Evolutionary conservation across 176 grass and related monocot genomes (phyloP).

Genomic region (Hsuehochloa calcarea): DNA sequence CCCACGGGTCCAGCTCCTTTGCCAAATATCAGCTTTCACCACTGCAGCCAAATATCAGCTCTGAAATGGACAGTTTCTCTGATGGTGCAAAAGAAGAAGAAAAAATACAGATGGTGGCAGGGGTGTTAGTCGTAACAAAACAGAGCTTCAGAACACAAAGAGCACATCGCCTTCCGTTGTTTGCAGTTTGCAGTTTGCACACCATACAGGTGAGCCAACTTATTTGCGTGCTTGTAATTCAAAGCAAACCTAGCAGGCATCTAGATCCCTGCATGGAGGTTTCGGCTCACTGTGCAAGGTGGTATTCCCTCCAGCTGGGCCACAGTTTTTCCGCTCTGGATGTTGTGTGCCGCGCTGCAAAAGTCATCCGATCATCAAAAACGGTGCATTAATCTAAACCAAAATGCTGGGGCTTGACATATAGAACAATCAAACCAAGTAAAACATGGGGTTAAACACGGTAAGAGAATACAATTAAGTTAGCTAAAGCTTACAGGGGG

Average conservation of each 20-base stretch:
- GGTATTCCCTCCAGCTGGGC: slow-evolving; percentile 78
- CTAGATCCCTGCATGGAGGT: slow-evolving; percentile 85
- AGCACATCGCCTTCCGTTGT: slow-evolving; percentile 15
- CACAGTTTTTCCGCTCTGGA: slow-evolving; percentile 65
- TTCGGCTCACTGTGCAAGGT: slow-evolving; percentile 70
- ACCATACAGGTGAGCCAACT: slow-evolving; percentile 22
- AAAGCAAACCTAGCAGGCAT: slow-evolving; percentile 71
- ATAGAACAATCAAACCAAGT: neutral
- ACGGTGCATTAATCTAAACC: neutral
- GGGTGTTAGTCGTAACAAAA: neutral
- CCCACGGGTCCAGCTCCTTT: neutral
- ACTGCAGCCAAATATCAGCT: slow-evolving; percentile 14
- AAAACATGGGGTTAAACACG: neutral
- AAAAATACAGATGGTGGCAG: neutral
- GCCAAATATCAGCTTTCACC: slow-evolving; percentile 5
- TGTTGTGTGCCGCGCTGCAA: slow-evolving; percentile 84
- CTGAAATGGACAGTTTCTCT: slow-evolving; percentile 17
- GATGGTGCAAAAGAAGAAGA: slow-evolving; percentile 6
- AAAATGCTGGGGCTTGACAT: neutral
- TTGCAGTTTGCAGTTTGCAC: slow-evolving; percentile 34
- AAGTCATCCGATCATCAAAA: neutral
- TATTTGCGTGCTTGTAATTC: slow-evolving; percentile 43
- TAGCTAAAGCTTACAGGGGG: slow-evolving; percentile 63
- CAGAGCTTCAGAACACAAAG: slow-evolving; percentile 35
- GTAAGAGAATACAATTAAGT: slow-evolving; percentile 10